A percentile compares a stretch with the other conserved stretches of the same genome.
phyloP scores from a whole-genome alignment of 495 filamentous ascomycete species.

The Hypoxylon lenormandii region DNA sequence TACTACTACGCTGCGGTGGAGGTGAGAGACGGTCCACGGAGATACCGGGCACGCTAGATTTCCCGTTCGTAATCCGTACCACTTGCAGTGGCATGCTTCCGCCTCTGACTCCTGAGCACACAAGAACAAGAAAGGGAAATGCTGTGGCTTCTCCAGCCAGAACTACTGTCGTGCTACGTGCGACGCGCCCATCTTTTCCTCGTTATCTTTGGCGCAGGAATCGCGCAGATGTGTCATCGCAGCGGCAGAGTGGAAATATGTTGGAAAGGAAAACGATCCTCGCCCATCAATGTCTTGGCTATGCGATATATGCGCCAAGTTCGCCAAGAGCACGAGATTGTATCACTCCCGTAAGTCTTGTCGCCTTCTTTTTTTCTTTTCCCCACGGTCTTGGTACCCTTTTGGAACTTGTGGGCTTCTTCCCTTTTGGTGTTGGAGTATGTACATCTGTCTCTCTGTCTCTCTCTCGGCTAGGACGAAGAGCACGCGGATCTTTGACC shows the following conservation, averaged over 20 bases:
- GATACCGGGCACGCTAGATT: constrained; percentile 23
- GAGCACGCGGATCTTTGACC: constrained; percentile 34
- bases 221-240: constrained; percentile 43
- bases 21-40: constrained; percentile 40
- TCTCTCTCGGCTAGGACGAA: constrained; percentile 37
- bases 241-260: constrained; percentile 13
- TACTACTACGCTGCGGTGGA: constrained; percentile 42
- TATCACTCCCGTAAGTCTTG: constrained; percentile 40
- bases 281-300: constrained; percentile 45
- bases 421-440: constrained; percentile 28
- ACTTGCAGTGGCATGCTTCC: constrained; percentile 6
- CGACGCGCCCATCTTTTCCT: constrained; percentile 29
- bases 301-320: constrained; percentile 47
- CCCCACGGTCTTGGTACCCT: constrained; percentile 31
- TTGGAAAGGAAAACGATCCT: constrained; percentile 46
- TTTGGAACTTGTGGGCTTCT: constrained; percentile 12
- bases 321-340: constrained; percentile 46
- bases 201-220: constrained; percentile 40
- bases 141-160: constrained; percentile 17
- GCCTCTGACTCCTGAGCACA: background rate
- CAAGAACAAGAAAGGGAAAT: constrained; percentile 1
- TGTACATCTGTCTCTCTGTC: no score
- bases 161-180: constrained; percentile 40
- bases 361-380: constrained; percentile 15
- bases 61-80: constrained; percentile 21